phyloP scores from a whole-genome alignment of 2,329 filamentous ascomycete species.

The Fusarium bactridioides region DNA sequence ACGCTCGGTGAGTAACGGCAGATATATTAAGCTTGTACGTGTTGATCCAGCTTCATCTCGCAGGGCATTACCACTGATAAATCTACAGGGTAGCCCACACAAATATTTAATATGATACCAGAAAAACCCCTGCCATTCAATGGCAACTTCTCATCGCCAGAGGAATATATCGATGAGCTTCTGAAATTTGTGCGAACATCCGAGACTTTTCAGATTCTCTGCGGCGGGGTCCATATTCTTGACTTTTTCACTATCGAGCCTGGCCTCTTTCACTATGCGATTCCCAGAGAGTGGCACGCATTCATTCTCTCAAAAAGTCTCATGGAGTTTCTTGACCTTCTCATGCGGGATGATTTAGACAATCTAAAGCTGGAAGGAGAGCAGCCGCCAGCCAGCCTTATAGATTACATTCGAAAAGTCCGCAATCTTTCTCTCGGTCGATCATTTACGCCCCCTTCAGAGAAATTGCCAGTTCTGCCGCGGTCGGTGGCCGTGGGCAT shows the following conservation, averaged over 20 bases:
- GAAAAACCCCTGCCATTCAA: constrained; percentile 71
- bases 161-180: constrained; percentile 81
- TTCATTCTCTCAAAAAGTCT: constrained; percentile 78
- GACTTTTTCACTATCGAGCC: constrained; percentile 93
- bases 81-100: constrained; percentile 32
- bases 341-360: constrained; percentile 79
- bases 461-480: constrained; percentile 66
- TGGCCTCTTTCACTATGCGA: constrained; percentile 78
- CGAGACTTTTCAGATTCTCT: constrained; percentile 84
- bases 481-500: constrained; percentile 84
- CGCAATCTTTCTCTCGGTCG: constrained; percentile 73
- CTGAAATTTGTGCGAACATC: constrained; percentile 78
- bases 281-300: constrained; percentile 81
- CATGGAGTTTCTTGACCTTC: constrained; percentile 79
- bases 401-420: constrained; percentile 77
- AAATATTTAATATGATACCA: constrained; percentile 54
- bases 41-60: neutral
- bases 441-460: constrained; percentile 58
- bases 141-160: constrained; percentile 72
- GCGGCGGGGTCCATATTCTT: constrained; percentile 94
- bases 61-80: neutral
- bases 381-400: constrained; percentile 62
- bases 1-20: neutral
- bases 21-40: neutral
- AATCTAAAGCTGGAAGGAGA: constrained; percentile 38